Evolutionary conservation across 192 early-diverging fungal genomes (phyloP), one percentile per base, ranked within the genome.

Genomic region (Spizellomyces punctatus): DNA sequence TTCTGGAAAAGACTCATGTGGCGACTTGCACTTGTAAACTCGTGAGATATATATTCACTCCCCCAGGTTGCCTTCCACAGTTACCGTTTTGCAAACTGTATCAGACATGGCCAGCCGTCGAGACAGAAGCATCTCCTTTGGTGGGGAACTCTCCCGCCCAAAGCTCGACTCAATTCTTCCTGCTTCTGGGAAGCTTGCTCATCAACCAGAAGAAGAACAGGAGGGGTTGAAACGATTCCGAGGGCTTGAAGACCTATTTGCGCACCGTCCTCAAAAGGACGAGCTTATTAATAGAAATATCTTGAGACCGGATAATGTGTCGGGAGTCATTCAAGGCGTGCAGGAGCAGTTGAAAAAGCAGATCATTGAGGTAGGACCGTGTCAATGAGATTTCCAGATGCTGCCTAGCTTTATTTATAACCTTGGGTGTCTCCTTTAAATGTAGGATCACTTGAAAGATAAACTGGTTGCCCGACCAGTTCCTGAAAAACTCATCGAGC

Each of bases 331-430:
- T n/a, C 8, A 9, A n/a, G 63, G 63, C 17, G 63, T 47, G 10
- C 41, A 48, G 27, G 63, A 65, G 43, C 44, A 65, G 45, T 47
- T 65, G 63, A 65, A 48, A 14, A 65, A 65, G 45, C 41, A 48
- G 16, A 43, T 43, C 8, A 65, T 65, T 65, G 63, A 65, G 22
- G 59, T 61, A 61, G 4, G 1, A n/a, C 14, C 17, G 50, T 54
- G 12, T 54, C 14, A 12, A 2, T 19, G 17, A 2, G 50, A 54
- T 54, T 54, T 54, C 4, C 1, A 54, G 50, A 12, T 54, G 14
- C n/a, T n/a, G 50, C 50, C 50, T 3, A 36, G 50, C 50, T 54
- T 54, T 19, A 54, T 54, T 54, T 19, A 54, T n/a, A 54, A 54
- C 4, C 14, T 54, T 54, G 50, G 1, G 27, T 36, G 27, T 36